These are phyloP conservation scores for Verticillium longisporum DNA, from an alignment of 2,329 filamentous ascomycete species.

Conservation along the genomic window DNA sequence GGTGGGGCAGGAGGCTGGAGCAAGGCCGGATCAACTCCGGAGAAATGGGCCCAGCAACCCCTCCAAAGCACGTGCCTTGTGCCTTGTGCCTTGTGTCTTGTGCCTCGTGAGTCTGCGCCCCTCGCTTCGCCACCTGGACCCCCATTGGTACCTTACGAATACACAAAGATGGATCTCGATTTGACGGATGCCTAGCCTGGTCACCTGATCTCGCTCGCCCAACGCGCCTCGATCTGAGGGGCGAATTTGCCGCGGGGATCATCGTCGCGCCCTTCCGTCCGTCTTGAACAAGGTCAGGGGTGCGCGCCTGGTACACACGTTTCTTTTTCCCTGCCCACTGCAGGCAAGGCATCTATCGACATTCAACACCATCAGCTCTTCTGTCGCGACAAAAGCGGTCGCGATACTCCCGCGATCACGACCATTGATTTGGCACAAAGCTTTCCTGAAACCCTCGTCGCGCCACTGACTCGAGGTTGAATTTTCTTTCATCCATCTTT, in stretches of 20 bases:
- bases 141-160: no score
- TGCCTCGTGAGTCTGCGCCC: not conserved
- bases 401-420: not conserved
- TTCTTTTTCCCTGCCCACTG: not conserved
- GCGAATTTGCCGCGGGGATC: not conserved
- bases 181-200: slow-evolving; percentile 1
- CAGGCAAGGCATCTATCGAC: not conserved
- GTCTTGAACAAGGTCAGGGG: not conserved
- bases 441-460: not conserved
- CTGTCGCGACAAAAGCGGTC: not conserved
- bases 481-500: not conserved
- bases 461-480: not conserved
- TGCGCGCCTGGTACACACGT: not conserved
- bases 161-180: not conserved
- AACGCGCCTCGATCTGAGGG: slow-evolving; percentile 1
- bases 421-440: not conserved
- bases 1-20: not conserved
- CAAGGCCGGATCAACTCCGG: not conserved
- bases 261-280: not conserved
- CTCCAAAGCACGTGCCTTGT: not conserved
- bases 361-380: not conserved
- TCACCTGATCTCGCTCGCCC: slow-evolving; percentile 4
- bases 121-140: not conserved
- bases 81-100: not conserved
- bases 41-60: not conserved